These are phyloP conservation scores for Colletotrichum eleusines DNA, from an alignment of 2,329 filamentous ascomycete genomes.

Conservation along the genomic window DNA sequence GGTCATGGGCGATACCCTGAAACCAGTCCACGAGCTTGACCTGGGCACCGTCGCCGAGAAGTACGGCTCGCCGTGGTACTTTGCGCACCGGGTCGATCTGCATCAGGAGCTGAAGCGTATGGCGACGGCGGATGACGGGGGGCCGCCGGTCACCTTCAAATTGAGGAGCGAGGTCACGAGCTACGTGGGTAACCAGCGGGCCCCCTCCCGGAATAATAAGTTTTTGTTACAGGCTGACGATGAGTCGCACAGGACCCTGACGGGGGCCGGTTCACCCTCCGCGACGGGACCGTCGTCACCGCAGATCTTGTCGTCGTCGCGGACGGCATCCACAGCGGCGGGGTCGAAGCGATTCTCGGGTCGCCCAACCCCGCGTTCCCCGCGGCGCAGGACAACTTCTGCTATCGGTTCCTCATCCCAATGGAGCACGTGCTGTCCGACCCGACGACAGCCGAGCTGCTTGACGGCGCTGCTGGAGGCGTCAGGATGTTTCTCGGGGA, in stretches of 20 bases:
- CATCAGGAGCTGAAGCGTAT: constrained; percentile 52
- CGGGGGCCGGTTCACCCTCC: constrained; percentile 47
- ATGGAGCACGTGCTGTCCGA: constrained; percentile 47
- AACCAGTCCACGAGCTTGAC: constrained; percentile 41
- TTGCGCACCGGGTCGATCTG: constrained; percentile 55
- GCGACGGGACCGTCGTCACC: constrained; percentile 45
- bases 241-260: constrained; percentile 43
- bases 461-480: constrained; percentile 42
- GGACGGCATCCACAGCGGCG: constrained; percentile 57
- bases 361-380: constrained; percentile 46
- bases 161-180: constrained; percentile 45
- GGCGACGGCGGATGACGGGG: constrained; percentile 48
- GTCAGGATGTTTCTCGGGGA: constrained; percentile 32
- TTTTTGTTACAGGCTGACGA: background rate
- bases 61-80: constrained; percentile 46
- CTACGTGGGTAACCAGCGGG: constrained; percentile 46
- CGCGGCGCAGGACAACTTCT: constrained; percentile 49
- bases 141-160: constrained; percentile 45
- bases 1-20: constrained; percentile 20
- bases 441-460: constrained; percentile 44
- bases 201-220: background rate
- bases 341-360: constrained; percentile 48
- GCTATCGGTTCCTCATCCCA: constrained; percentile 54
- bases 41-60: constrained; percentile 9
- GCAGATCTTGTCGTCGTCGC: constrained; percentile 59